Evolutionary conservation across 129 eudicot species (phyloP).

Genomic region (Oenanthe sinensis): DNA sequence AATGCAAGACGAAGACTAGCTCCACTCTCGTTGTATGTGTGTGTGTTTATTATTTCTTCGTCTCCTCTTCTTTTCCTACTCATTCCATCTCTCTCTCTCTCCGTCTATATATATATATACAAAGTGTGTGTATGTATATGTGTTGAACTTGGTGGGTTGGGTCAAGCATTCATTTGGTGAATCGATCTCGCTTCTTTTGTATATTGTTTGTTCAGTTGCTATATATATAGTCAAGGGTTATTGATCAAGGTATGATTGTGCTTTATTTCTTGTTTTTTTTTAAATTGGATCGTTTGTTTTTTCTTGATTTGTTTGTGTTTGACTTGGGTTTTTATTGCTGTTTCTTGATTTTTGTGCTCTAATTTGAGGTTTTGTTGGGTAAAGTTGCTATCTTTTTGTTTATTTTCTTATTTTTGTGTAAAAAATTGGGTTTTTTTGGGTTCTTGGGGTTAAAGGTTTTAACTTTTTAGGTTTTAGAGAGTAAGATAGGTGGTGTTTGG

Average conservation of each 20-base stretch:
- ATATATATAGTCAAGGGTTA: background rate
- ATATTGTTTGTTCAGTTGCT: background rate
- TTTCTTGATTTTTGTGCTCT: background rate
- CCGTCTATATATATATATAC: background rate
- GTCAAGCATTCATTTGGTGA: background rate
- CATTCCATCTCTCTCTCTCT: background rate
- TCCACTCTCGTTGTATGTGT: background rate
- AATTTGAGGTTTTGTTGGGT: background rate
- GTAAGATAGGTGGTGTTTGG: background rate
- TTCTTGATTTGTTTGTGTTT: background rate
- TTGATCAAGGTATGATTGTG: background rate
- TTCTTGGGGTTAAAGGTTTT: background rate
- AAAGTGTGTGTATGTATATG: background rate
- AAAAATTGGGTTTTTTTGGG: background rate
- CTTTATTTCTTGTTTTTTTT: background rate
- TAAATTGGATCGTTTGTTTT: background rate
- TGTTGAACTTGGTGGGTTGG: background rate
- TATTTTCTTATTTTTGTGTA: background rate
- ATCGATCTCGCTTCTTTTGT: background rate
- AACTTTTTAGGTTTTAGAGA: background rate
- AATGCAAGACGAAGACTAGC: constrained; percentile 8
- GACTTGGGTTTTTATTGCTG: background rate
- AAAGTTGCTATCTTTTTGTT: background rate
- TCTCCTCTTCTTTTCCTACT: background rate
- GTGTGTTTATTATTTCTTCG: background rate